Evolutionary conservation across 2,329 filamentous ascomycete genomes (phyloP).

Genomic region (Penicillium oxalicum): DNA sequence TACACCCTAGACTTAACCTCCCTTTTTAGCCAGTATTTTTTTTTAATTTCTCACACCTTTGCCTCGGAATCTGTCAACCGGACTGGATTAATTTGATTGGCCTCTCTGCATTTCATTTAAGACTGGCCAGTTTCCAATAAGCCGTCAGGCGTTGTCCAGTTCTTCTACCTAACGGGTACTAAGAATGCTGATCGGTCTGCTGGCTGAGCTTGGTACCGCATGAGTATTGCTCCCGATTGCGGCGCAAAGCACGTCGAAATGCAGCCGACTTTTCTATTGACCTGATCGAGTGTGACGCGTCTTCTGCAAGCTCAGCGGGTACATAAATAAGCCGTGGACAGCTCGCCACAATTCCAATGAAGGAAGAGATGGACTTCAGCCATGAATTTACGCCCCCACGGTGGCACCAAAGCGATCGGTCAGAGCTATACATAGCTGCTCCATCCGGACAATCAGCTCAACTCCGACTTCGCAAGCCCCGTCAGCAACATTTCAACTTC

Average conservation of each 20-base stretch:
- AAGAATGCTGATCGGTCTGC: not conserved
- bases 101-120: not conserved
- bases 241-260: not conserved
- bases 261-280: not conserved
- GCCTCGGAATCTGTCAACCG: not conserved
- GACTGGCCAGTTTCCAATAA: not conserved
- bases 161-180: slow-evolving; percentile 4
- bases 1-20: slow-evolving; percentile 4
- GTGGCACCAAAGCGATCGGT: not conserved
- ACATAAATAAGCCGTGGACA: too few relatives aligned
- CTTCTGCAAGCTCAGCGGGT: too few relatives aligned
- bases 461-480: slow-evolving; percentile 12
- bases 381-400: too few relatives aligned
- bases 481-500: slow-evolving; percentile 3
- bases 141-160: not conserved
- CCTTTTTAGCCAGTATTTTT: slow-evolving; percentile 3
- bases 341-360: too few relatives aligned
- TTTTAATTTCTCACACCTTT: slow-evolving; percentile 17
- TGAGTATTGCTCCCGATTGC: slow-evolving; percentile 8
- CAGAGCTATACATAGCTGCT: not conserved
- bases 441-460: slow-evolving; percentile 1
- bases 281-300: too few relatives aligned
- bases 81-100: not conserved
- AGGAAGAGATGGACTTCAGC: too few relatives aligned
- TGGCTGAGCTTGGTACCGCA: slow-evolving; percentile 6